Conservation (phyloP, 1,139 yeast genomes). For the Hemisphaericaspora xylofermentans region DNA sequence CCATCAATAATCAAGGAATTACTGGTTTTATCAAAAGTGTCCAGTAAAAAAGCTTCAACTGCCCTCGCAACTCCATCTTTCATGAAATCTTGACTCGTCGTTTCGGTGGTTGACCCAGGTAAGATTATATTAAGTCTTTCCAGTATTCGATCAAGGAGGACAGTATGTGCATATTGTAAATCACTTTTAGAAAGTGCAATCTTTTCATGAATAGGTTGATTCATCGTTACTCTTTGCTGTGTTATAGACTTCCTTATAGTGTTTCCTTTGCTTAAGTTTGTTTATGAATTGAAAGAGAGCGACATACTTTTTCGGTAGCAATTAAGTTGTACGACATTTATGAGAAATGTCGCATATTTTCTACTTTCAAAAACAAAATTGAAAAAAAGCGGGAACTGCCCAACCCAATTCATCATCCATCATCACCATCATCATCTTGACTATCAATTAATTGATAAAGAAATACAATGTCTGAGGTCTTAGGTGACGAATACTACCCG, state of each 20-base stretch:
- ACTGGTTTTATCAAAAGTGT: not conserved
- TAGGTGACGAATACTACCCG: conserved; percentile 65
- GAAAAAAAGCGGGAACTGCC: too few relatives aligned
- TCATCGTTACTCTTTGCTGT: not conserved
- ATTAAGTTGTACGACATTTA: not conserved
- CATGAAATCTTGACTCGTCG: not conserved
- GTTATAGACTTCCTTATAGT: too few relatives aligned
- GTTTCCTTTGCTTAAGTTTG: too few relatives aligned
- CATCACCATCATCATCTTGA: too few relatives aligned
- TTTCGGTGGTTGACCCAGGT: not conserved
- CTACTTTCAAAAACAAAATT: not conserved
- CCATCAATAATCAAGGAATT: too few relatives aligned
- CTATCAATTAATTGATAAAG: too few relatives aligned
- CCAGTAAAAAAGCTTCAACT: too few relatives aligned
- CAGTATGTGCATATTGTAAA: not conserved
- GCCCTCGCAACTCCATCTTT: too few relatives aligned
- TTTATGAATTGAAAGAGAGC: too few relatives aligned
- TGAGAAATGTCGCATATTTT: not conserved
- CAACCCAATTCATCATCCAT: too few relatives aligned
- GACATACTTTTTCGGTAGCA: too few relatives aligned
- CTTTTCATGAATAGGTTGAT: not conserved
- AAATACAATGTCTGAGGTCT: conserved; percentile 33
- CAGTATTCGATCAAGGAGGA: not conserved
- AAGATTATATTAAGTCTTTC: not conserved
- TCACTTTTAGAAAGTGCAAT: conserved; percentile 11